These are phyloP conservation scores for Baorangia bicolor DNA, from an alignment of 768 basidiomycete species.

Conservation along the genomic window DNA sequence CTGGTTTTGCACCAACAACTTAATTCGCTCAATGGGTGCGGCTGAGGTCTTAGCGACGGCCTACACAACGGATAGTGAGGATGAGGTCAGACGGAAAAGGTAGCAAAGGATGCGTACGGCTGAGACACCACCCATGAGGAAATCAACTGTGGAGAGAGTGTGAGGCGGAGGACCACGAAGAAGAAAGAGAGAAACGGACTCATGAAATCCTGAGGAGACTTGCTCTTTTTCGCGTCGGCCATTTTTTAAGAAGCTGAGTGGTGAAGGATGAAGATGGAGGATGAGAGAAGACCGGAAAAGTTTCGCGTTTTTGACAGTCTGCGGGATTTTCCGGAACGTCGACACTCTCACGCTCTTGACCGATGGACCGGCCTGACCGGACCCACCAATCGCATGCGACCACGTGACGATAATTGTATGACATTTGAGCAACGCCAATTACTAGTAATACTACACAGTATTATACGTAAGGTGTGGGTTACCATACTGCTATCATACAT, in stretches of 20 bases:
- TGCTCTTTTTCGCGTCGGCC: slow-evolving; percentile 81
- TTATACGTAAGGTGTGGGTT: slow-evolving; percentile 17
- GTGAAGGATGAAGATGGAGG: slow-evolving; percentile 44
- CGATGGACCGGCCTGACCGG: slow-evolving; percentile 3
- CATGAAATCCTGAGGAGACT: slow-evolving; percentile 90
- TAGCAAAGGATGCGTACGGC: slow-evolving; percentile 54
- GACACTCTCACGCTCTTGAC: slow-evolving; percentile 30
- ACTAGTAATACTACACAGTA: slow-evolving; percentile 12
- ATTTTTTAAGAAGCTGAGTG: slow-evolving; percentile 65
- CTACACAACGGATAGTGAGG: slow-evolving; percentile 41
- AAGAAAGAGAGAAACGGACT: slow-evolving; percentile 38
- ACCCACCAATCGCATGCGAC: slow-evolving; percentile 5
- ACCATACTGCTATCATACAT: slow-evolving; percentile 21
- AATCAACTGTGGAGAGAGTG: slow-evolving; percentile 60
- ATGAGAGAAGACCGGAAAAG: slow-evolving; percentile 48
- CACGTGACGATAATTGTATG: too few relatives aligned
- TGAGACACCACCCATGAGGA: slow-evolving; percentile 96
- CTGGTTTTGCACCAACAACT: slow-evolving; percentile 98
- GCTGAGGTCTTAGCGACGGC: slow-evolving; percentile 99
- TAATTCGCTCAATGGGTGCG: slow-evolving; percentile 99
- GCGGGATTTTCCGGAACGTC: slow-evolving; percentile 32
- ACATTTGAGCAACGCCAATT: slow-evolving; percentile 1
- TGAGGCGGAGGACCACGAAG: slow-evolving; percentile 2
- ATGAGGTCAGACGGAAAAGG: background rate
- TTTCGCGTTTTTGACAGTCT: slow-evolving; percentile 42